Conservation (phyloP, 2,329 filamentous ascomycete species). For the Ophiostoma piceae region DNA sequence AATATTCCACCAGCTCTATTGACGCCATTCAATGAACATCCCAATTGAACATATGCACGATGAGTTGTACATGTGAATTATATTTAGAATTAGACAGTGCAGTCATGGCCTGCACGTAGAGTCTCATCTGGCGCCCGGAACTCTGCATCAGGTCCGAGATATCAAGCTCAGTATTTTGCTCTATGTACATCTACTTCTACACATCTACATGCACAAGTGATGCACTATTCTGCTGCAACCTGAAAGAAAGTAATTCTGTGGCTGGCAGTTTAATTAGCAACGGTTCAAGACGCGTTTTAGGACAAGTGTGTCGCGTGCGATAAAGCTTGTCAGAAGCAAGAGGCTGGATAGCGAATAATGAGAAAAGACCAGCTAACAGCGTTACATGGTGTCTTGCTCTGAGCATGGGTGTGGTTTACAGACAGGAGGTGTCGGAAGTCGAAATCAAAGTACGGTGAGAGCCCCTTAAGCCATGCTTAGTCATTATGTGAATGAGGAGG, state of each 20-base stretch:
- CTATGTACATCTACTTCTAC: background rate
- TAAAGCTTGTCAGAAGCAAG: background rate
- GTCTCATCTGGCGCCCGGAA: background rate
- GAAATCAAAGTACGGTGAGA: constrained; percentile 4
- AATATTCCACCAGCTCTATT: background rate
- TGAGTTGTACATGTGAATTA: background rate
- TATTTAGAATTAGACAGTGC: background rate
- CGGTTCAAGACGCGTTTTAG: background rate
- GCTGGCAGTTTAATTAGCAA: background rate
- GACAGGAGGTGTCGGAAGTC: constrained; percentile 1
- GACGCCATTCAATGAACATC: background rate
- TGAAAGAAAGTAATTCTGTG: background rate
- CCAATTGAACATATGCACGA: background rate
- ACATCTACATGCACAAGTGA: background rate
- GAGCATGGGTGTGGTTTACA: background rate
- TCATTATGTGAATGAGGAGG: background rate
- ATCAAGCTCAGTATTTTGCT: background rate
- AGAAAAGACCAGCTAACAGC: background rate
- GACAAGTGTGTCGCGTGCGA: background rate
- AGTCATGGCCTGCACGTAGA: background rate
- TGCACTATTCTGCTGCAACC: background rate
- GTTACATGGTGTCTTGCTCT: background rate
- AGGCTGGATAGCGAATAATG: background rate
- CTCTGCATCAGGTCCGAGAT: background rate
- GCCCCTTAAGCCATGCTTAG: background rate